Conservation (phyloP, 192 early-diverging fungal genomes). For the Chytriomyces hyalinus region DNA sequence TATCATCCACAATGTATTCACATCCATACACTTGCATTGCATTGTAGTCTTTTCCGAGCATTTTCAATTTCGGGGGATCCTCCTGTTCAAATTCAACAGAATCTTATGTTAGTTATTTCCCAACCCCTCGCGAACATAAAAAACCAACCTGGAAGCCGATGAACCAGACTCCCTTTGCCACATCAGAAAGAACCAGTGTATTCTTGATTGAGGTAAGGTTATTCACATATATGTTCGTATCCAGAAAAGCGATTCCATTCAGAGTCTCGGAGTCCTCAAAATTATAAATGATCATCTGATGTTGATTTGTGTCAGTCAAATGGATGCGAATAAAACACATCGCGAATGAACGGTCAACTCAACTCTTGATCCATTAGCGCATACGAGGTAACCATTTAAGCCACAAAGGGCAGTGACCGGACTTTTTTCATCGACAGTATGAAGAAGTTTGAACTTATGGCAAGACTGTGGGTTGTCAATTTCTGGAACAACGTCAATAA, state of each 20-base stretch:
- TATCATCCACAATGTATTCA: slow-evolving; percentile 82
- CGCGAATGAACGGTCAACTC: slow-evolving; percentile 13
- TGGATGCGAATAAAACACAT: not conserved
- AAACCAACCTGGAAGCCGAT: slow-evolving; percentile 83
- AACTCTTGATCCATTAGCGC: slow-evolving; percentile 87
- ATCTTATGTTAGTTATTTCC: not conserved
- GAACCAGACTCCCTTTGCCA: slow-evolving; percentile 86
- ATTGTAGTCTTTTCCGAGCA: slow-evolving; percentile 89
- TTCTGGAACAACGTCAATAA: slow-evolving; percentile 97
- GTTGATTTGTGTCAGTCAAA: not conserved
- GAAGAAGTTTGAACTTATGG: slow-evolving; percentile 86
- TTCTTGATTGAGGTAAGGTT: slow-evolving; percentile 83
- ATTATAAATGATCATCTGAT: slow-evolving; percentile 77
- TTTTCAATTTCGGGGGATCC: slow-evolving; percentile 84
- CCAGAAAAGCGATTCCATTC: slow-evolving; percentile 91
- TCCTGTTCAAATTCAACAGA: slow-evolving; percentile 57
- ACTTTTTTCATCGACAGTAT: slow-evolving; percentile 82
- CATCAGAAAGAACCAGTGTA: slow-evolving; percentile 85
- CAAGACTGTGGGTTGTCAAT: slow-evolving; percentile 91
- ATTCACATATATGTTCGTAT: slow-evolving; percentile 89
- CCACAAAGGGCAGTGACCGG: slow-evolving; percentile 85
- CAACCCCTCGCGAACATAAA: slow-evolving; percentile 15
- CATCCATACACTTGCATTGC: slow-evolving; percentile 73
- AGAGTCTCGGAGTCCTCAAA: slow-evolving; percentile 78
- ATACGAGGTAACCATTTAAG: slow-evolving; percentile 84